A percentile compares a stretch with the other conserved stretches of the same genome.
phyloP scores from a whole-genome alignment of 2,329 filamentous ascomycete species.

The Rhinocladiella mackenziei region DNA sequence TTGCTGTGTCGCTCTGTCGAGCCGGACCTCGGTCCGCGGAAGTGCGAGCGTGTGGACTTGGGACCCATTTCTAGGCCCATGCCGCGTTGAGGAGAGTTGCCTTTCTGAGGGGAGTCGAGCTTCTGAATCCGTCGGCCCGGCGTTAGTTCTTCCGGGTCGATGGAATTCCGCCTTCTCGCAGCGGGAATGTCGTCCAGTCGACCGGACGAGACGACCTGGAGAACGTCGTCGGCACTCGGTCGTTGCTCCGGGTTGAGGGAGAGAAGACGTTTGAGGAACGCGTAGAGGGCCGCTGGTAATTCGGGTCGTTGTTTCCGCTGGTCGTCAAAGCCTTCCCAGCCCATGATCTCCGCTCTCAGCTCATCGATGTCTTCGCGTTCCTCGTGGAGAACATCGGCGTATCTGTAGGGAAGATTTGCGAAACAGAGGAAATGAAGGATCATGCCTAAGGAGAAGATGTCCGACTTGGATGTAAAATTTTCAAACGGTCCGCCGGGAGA shows the following conservation, averaged over 20 bases:
- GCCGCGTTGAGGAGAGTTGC: conserved; percentile 17
- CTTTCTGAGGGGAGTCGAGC: conserved; percentile 23
- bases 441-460: conserved; percentile 98
- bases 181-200: conserved; percentile 25
- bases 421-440: conserved; percentile 99
- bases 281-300: conserved; percentile 79
- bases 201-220: conserved; percentile 70
- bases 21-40: conserved; percentile 3
- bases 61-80: neutral
- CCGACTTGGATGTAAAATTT: conserved; percentile 95
- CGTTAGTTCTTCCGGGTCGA: conserved; percentile 28
- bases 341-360: conserved; percentile 77
- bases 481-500: conserved; percentile 65
- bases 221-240: conserved; percentile 80
- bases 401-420: conserved; percentile 75
- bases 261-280: conserved; percentile 74
- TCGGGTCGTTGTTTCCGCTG: conserved; percentile 72
- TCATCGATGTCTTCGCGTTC: conserved; percentile 87
- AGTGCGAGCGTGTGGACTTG: conserved; percentile 11
- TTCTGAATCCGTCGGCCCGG: conserved; percentile 25
- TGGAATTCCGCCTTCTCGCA: conserved; percentile 16
- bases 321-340: conserved; percentile 83
- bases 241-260: conserved; percentile 71
- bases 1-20: conserved; percentile 10
- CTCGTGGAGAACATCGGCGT: conserved; percentile 80